Conservation (phyloP, 129 eudicot genomes). For the Helichrysum umbraculigerum region DNA sequence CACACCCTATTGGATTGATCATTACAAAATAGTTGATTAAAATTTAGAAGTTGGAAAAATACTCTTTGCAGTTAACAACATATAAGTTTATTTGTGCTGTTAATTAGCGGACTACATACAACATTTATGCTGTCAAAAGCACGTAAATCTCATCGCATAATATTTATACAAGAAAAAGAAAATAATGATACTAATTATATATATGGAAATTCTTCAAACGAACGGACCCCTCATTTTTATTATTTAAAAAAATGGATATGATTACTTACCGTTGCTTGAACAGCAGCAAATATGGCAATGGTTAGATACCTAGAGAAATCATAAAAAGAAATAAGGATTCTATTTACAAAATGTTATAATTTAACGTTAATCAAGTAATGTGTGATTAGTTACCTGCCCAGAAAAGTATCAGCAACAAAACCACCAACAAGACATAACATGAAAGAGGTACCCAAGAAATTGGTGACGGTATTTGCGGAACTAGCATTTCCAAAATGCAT, state of each 20-base stretch:
- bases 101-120: too few species aligned
- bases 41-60: background rate
- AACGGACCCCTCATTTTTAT: too few species aligned
- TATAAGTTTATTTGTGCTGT: background rate
- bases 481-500: conserved; percentile 93
- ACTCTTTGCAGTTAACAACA: background rate
- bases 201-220: too few species aligned
- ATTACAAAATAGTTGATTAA: background rate
- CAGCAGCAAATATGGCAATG: background rate
- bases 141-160: too few species aligned
- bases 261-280: background rate
- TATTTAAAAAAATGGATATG: too few species aligned
- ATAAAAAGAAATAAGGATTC: conserved; percentile 7
- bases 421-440: conserved; percentile 90
- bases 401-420: conserved; percentile 78
- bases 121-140: too few species aligned
- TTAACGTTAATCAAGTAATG: background rate
- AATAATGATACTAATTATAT: too few species aligned
- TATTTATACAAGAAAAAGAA: too few species aligned
- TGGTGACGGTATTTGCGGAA: conserved; percentile 81
- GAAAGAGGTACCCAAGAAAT: conserved; percentile 86
- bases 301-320: background rate
- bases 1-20: background rate
- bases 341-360: background rate
- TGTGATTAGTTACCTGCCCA: conserved; percentile 55